A percentile compares a stretch with the other conserved stretches of the same genome.
Conservation (phyloP, 805 yeast species). For the Myxozyma neotropica region DNA sequence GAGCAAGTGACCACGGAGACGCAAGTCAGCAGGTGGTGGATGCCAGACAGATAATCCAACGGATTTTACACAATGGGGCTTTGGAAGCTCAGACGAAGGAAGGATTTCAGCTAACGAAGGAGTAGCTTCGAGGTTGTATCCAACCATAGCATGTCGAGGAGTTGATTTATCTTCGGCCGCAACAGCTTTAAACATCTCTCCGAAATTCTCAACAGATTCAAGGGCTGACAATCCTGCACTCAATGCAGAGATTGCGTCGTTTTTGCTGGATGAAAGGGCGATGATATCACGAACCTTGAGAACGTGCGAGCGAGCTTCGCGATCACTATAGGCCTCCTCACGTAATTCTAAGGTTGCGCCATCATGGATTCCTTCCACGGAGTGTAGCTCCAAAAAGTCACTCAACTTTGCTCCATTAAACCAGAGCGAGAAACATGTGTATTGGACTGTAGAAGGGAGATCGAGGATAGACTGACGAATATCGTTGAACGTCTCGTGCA, state of each 20-base stretch:
- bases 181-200: constrained; percentile 22
- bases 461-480: constrained; percentile 60
- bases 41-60: constrained; percentile 79
- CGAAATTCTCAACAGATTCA: constrained; percentile 23
- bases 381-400: constrained; percentile 39
- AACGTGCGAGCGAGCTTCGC: constrained; percentile 63
- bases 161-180: neutral
- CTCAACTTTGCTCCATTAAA: constrained; percentile 46
- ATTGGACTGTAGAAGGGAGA: constrained; percentile 58
- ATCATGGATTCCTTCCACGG: constrained; percentile 42
- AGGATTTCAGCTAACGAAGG: constrained; percentile 7
- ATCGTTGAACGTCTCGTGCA: constrained; percentile 56
- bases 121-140: constrained; percentile 33
- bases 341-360: constrained; percentile 51
- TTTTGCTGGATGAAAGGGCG: constrained; percentile 48
- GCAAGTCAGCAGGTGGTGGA: constrained; percentile 71
- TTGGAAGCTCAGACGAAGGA: constrained; percentile 18
- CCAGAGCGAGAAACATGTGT: constrained; percentile 60
- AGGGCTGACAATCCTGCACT: constrained; percentile 56
- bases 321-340: constrained; percentile 62
- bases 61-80: constrained; percentile 50
- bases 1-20: constrained; percentile 72
- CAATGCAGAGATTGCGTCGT: constrained; percentile 45
- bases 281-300: constrained; percentile 63
- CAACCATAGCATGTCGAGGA: constrained; percentile 36